A percentile compares a stretch with the other conserved stretches of the same genome.
Conservation (phyloP, 805 yeast genomes). For the Hyphopichia homilentoma region DNA sequence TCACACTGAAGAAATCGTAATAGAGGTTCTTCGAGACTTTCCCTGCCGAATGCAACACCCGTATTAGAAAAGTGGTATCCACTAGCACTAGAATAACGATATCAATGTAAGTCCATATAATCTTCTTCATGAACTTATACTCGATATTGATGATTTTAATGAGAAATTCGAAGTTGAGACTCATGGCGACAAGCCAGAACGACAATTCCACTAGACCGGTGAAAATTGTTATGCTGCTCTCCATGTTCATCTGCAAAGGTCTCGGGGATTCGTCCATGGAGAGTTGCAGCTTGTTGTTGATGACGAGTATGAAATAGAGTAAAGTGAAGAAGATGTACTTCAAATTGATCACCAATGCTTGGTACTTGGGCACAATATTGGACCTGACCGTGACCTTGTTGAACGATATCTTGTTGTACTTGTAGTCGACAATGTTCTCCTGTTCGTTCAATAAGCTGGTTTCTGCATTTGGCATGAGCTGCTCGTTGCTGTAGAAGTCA, state of each 20-base stretch:
- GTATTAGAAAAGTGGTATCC: constrained; percentile 26
- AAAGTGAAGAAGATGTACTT: constrained; percentile 27
- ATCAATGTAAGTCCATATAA: constrained; percentile 54
- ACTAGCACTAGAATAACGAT: constrained; percentile 38
- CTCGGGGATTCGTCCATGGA: background rate
- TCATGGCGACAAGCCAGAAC: constrained; percentile 44
- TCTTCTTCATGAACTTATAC: constrained; percentile 40
- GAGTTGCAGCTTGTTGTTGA: constrained; percentile 14
- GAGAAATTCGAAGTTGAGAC: constrained; percentile 46
- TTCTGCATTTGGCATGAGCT: constrained; percentile 6
- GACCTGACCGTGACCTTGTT: constrained; percentile 26
- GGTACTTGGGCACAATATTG: constrained; percentile 38
- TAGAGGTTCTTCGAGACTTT: constrained; percentile 12
- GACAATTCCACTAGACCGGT: constrained; percentile 23
- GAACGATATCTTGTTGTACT: constrained; percentile 29
- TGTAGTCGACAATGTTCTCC: constrained; percentile 25
- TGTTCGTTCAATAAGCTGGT: constrained; percentile 1
- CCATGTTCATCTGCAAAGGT: too few relatives aligned
- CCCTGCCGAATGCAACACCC: constrained; percentile 13
- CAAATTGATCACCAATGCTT: constrained; percentile 35
- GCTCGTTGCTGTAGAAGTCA: constrained; percentile 7
- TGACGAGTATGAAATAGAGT: constrained; percentile 26
- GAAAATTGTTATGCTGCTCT: too few relatives aligned
- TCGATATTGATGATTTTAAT: constrained; percentile 44
- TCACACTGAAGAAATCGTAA: constrained; percentile 35